Evolutionary conservation across 192 early-diverging fungal species (phyloP), one percentile per base, ranked within the genome.

Genomic region (Globomyces pollinis-pini): DNA sequence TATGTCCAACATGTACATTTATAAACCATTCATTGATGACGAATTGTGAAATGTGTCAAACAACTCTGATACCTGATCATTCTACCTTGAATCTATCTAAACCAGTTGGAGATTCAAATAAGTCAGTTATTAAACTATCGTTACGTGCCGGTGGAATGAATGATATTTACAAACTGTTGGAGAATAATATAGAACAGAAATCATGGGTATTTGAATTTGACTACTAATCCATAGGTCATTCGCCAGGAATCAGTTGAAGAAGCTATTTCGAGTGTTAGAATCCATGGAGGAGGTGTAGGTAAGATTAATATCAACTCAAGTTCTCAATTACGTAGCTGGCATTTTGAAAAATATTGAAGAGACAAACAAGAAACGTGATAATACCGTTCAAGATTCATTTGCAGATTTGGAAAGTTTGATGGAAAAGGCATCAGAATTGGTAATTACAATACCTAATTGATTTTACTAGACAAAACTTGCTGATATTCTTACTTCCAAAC

Each of bases 391-490:
- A 31, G 81, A 87, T 30, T 91, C 91, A 3, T 99, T 99, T 71
- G 71, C 78, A 39, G 96, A 99, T 62, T 70, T 99, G 31, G 81
- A 94, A 31, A 85, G 83, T 16, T 70, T 99, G 38, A 92, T 90
- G 77, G 79, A 79, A 30, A 92, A 89, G 67, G 93, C 93, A 0
- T 76, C 81, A 16, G 88, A 94, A 53, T 93, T 99, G n/a, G n/a
- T n/a, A n/a, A n/a, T n/a, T n/a, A n/a, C n/a, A n/a, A n/a, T n/a
- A n/a, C n/a, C n/a, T n/a, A n/a, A n/a, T n/a, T n/a, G n/a, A n/a
- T n/a, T n/a, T n/a, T n/a, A n/a, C n/a, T n/a, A n/a, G 88, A 89
- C 91, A 18, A 76, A 75, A 74, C 58, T 91, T 24, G 85, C 86
- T 0, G 80, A 89, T 72, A 64, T 75, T 1, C 85, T 88, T 28